Evolutionary conservation across 1,139 yeast genomes (phyloP), one percentile per base, ranked within the genome.

Genomic region (Lodderomyces metapsilosis): DNA sequence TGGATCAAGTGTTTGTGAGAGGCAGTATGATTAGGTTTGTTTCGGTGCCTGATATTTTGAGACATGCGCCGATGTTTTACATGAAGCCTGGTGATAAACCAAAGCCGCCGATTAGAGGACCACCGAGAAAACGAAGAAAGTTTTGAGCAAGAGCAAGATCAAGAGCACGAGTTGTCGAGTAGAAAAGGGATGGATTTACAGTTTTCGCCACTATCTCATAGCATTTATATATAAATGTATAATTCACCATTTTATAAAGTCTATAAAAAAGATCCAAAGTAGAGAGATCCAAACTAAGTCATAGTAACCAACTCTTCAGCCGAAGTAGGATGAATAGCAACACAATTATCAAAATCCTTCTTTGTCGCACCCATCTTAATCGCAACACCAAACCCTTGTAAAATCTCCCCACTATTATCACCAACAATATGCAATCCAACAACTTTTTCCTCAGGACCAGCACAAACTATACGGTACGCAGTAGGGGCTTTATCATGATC

Each of bases 301-400:
- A 92, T 71, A 23, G 99, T 92, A 34, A 92, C 99, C 45, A 92
- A 68, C 68, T 92, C 99, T 69, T 92, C 99, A 34, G 98, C 98
- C 50, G 95, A 82, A 1, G 98, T 91, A 48, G 99, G 99, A 64
- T 92, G 99, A 58, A 92, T 92, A 37, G 99, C 99, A 28, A 92
- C 98, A 68, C 95, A 87, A 61, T 72, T 83, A 66, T 92, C 99
- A 51, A 92, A 91, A 63, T 92, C 97, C 40, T 80, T 80, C 74
- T 92, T 92, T 37, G 98, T 92, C 36, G 98, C 98, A 31, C 98
- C 98, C 95, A 87, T 87, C 70, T 89, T 89, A 52, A 92, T 72
- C 43, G 98, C 98, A 41, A 89, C 98, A 43, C 98, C 98, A 58
- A 92, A 92, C 28, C 98, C 99, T 74, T 92, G 99, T 54, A 92